Base-by-base conservation (phyloP, 495 filamentous ascomycete species). In the Penicillium canariense region DNA sequence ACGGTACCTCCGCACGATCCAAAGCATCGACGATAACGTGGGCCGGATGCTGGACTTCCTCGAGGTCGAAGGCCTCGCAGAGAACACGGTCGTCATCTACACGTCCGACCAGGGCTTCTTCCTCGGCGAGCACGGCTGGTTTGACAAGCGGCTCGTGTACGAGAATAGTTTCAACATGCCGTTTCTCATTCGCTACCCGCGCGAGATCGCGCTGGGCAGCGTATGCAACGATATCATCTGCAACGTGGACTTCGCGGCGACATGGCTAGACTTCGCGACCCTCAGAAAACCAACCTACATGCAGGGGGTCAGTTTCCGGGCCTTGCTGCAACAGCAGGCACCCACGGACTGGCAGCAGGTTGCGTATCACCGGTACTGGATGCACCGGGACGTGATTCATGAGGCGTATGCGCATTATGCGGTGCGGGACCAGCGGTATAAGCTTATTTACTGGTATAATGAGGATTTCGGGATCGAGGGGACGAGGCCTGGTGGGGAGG, bases 131-230 rank as follows among this genome's bases (percentile, higher is more conserved):
- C 75, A 77, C 50, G 75, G 73, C 42, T 77, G 73, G 75, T 75
- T 77, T 52, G 75, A 76, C 40, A 77, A 77, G 59, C 67, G 75
- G 2, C 74, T 77, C 62, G 74, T 77, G 60, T 77, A 76, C 62
- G 75, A 77, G 50, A 67, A 76, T 57, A 66, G 61, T 12, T 77
- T 77, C 56, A 70, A 77, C 48, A 77, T 77, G 75, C 73, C 73
- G 2, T 75, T 77, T 39, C 56, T 76, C 3, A 68, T 73, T 39
- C 65, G 68, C 15, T 76, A 71, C 42, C 74, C 74, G 11, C 39
- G 28, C 12, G 57, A 66, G 31, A 75, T 77, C 18, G 12, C 46
- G 7, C 45, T 68, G 0, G 68, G 66, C 2, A 65, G 42, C 17
- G 49, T 75, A 5, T 70, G 65, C 57, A 57, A 70, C 35, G 73